A percentile compares a stretch with the other conserved stretches of the same genome.
Conservation (phyloP, 208 protist species). For the Lotmaria passim region DNA sequence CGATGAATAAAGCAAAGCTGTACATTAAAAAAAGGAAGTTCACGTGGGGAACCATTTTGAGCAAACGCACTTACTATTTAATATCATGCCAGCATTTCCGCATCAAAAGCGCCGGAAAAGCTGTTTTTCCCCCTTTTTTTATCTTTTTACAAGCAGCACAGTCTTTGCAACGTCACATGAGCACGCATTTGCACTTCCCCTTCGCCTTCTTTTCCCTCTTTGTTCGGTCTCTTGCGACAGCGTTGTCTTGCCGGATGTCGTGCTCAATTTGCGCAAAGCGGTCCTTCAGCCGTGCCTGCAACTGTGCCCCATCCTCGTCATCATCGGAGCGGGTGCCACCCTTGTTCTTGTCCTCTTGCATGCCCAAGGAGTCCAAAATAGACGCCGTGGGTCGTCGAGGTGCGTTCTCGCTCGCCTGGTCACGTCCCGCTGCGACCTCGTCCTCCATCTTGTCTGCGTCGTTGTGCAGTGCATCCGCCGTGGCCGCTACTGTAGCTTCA, state of each 20-base stretch:
- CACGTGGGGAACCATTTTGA: too few species aligned
- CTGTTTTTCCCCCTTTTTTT: too few species aligned
- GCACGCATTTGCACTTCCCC: constrained; percentile 23
- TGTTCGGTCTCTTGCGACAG: constrained; percentile 5
- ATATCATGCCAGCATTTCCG: too few species aligned
- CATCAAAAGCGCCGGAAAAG: too few species aligned
- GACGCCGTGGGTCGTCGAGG: background rate
- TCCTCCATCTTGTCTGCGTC: constrained; percentile 10
- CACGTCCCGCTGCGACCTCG: background rate
- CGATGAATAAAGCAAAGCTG: too few species aligned
- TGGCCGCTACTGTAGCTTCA: too few species aligned
- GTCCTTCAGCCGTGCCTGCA: constrained; percentile 22
- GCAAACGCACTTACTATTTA: too few species aligned
- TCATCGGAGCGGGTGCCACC: constrained; percentile 7
- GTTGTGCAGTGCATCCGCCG: background rate
- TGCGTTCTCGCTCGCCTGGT: background rate
- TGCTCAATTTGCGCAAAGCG: constrained; percentile 36
- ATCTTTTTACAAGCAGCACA: too few species aligned
- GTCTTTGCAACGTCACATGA: too few species aligned
- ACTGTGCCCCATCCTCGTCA: constrained; percentile 25
- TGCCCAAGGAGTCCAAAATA: background rate
- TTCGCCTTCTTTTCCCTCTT: constrained; percentile 27
- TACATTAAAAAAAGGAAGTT: too few species aligned
- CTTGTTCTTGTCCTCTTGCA: background rate
- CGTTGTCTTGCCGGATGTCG: constrained; percentile 17